Evolutionary conservation across 2,329 filamentous ascomycete genomes (phyloP).

Genomic region (Epicoccum nigrum): DNA sequence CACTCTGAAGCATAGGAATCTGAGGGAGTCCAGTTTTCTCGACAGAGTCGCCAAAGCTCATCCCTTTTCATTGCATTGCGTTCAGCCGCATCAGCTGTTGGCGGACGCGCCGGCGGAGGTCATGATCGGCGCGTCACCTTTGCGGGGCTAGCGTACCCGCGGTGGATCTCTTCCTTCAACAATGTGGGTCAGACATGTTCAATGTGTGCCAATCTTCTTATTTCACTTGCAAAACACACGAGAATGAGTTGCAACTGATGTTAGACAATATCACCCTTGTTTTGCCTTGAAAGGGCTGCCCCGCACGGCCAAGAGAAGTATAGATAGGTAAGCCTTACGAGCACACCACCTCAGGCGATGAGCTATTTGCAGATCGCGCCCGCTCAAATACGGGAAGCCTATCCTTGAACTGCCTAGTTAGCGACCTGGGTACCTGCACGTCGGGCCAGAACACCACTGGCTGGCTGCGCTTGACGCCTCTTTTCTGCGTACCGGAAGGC

Average conservation of each 20-base stretch:
- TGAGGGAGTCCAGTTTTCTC: no score
- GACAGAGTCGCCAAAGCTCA: no score
- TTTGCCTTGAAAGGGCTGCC: not conserved
- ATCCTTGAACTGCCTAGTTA: constrained; percentile 4
- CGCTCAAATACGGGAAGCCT: constrained; percentile 3
- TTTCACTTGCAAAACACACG: not conserved
- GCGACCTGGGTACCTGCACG: not conserved
- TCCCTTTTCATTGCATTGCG: constrained; percentile 10
- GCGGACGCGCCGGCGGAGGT: constrained; percentile 2
- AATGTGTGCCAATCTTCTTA: not conserved
- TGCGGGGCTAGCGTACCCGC: constrained; percentile 3
- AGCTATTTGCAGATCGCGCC: constrained; percentile 12
- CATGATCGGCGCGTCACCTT: constrained; percentile 1
- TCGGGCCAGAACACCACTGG: constrained; percentile 4
- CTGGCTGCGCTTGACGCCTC: constrained; percentile 13
- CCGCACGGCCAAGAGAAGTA: not conserved
- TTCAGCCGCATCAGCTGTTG: constrained; percentile 9
- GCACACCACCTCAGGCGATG: constrained; percentile 1
- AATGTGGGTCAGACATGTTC: not conserved
- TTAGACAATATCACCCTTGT: not conserved
- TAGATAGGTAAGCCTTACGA: not conserved
- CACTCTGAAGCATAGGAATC: no score
- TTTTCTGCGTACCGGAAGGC: not conserved
- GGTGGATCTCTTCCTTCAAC: not conserved
- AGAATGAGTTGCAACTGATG: not conserved